phyloP scores from a whole-genome alignment of 2,329 filamentous ascomycete species.

The Zarea fungicola region DNA sequence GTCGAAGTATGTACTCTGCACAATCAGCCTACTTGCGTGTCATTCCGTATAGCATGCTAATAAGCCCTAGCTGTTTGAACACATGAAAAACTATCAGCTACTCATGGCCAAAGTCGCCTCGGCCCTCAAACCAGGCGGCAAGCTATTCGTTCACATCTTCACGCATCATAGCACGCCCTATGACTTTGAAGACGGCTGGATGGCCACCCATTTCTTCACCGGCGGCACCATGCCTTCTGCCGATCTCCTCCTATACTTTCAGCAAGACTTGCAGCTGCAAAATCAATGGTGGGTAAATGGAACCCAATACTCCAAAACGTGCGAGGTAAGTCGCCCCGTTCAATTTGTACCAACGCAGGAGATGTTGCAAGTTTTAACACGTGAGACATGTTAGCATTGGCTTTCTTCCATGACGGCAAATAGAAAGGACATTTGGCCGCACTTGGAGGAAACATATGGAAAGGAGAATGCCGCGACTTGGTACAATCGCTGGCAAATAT shows the following conservation, averaged over 20 bases:
- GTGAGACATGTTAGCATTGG: constrained; percentile 45
- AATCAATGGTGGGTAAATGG: constrained; percentile 69
- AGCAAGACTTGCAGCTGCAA: constrained; percentile 53
- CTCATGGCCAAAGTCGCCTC: constrained; percentile 58
- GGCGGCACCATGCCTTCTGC: constrained; percentile 67
- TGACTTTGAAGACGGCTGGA: constrained; percentile 68
- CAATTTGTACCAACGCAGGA: neutral
- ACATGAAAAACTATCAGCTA: constrained; percentile 71
- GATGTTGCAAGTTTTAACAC: neutral
- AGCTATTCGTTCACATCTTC: constrained; percentile 67
- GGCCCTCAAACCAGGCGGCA: constrained; percentile 56
- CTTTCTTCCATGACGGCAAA: constrained; percentile 53
- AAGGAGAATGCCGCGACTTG: constrained; percentile 53
- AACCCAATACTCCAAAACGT: constrained; percentile 63
- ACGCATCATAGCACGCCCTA: constrained; percentile 60
- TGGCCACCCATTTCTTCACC: constrained; percentile 69
- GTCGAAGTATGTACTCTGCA: constrained; percentile 43
- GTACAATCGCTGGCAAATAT: constrained; percentile 69
- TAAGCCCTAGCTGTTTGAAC: constrained; percentile 56
- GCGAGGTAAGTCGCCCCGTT: constrained; percentile 46
- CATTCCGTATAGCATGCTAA: neutral
- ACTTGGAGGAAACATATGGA: constrained; percentile 60
- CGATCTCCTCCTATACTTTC: constrained; percentile 63
- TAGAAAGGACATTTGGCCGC: constrained; percentile 58
- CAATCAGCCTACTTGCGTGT: neutral